Conservation (phyloP, 2,329 filamentous ascomycete genomes). For the Lachnellula arida region DNA sequence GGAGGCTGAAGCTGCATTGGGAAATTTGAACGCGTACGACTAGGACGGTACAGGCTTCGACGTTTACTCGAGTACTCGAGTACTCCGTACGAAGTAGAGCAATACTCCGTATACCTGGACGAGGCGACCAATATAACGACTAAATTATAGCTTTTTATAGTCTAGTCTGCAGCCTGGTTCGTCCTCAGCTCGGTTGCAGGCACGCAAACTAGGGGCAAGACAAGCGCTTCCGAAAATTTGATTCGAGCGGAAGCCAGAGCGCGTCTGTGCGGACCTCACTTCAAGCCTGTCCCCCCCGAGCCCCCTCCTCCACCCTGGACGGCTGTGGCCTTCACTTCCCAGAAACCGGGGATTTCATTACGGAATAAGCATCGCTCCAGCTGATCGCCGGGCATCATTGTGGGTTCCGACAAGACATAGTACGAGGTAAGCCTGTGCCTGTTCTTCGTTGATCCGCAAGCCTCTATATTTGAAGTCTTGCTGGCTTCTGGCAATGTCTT, state of each 20-base stretch:
- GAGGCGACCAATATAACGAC: background rate
- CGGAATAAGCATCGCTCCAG: constrained; percentile 1
- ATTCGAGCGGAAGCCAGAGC: constrained; percentile 3
- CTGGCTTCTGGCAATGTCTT: constrained; percentile 12
- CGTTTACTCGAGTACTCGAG: too few relatives aligned
- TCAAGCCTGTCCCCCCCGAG: background rate
- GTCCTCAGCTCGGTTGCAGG: background rate
- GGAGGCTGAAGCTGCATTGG: too few relatives aligned
- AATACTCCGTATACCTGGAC: background rate
- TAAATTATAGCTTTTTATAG: background rate
- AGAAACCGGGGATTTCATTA: constrained; percentile 3
- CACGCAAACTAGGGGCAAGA: background rate
- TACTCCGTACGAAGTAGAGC: background rate
- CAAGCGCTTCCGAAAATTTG: background rate
- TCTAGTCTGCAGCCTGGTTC: background rate
- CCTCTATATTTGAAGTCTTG: constrained; percentile 11
- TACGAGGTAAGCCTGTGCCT: constrained; percentile 12
- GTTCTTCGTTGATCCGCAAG: background rate
- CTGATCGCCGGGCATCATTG: constrained; percentile 14
- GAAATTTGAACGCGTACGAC: too few relatives aligned
- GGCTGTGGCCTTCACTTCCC: background rate
- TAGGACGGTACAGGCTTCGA: too few relatives aligned
- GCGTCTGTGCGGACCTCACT: constrained; percentile 8
- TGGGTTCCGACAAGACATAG: constrained; percentile 18
- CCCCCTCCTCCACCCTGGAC: background rate